phyloP scores from a whole-genome alignment of 192 early-diverging fungal genomes.

The Radiomyces spectabilis region DNA sequence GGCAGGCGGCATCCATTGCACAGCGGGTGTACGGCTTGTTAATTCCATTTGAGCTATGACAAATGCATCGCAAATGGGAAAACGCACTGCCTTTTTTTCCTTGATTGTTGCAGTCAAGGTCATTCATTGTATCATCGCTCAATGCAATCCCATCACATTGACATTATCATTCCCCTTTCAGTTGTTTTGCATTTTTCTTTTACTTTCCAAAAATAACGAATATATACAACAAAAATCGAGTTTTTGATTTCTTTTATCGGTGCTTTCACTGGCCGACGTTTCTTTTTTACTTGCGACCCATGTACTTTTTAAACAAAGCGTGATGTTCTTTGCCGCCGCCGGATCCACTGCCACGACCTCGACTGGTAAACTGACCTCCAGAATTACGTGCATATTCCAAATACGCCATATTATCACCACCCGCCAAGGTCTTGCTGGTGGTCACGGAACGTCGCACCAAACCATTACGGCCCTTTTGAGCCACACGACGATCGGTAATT shows the following conservation, averaged over 20 bases:
- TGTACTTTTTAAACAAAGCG: slow-evolving; percentile 60
- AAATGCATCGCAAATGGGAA: too few species aligned
- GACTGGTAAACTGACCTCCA: slow-evolving; percentile 27
- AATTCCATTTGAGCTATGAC: too few species aligned
- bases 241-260: too few species aligned
- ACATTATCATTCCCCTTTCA: too few species aligned
- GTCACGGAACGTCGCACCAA: slow-evolving; percentile 43
- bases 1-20: too few species aligned
- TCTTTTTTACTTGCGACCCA: slow-evolving; percentile 36
- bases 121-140: too few species aligned
- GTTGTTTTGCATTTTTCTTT: too few species aligned
- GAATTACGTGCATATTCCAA: slow-evolving; percentile 50
- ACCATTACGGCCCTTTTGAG: slow-evolving; percentile 24
- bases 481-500: slow-evolving; percentile 29
- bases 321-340: slow-evolving; percentile 47
- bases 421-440: slow-evolving; percentile 77
- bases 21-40: too few species aligned
- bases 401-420: slow-evolving; percentile 93
- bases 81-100: too few species aligned
- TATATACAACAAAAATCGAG: not conserved
- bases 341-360: slow-evolving; percentile 15
- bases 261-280: too few species aligned
- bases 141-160: too few species aligned
- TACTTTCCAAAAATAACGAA: not conserved
- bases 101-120: too few species aligned